Evolutionary conservation across 495 filamentous ascomycete genomes (phyloP).

Genomic region (Tuber umbilicatum): DNA sequence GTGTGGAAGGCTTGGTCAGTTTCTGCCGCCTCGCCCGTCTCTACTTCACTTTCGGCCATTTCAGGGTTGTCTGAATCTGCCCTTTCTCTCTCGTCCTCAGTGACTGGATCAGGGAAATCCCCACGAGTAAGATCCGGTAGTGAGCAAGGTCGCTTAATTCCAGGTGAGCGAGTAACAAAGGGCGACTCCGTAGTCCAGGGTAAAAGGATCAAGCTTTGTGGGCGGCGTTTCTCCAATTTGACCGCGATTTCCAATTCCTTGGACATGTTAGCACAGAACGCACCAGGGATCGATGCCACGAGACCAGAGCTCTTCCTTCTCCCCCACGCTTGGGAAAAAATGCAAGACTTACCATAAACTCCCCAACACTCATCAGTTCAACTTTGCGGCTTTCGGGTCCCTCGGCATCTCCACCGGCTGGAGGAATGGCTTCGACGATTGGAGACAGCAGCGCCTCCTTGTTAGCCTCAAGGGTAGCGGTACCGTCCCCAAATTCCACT

Average conservation of each 20-base stretch:
- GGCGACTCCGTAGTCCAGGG: constrained; percentile 39
- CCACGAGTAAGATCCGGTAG: constrained; percentile 35
- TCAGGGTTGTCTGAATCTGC: constrained; percentile 6
- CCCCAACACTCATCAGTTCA: not conserved
- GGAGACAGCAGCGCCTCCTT: not conserved
- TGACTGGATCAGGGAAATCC: constrained; percentile 36
- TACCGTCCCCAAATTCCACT: not conserved
- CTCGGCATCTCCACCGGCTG: not conserved
- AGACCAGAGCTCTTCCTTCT: not conserved
- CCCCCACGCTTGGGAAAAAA: not conserved
- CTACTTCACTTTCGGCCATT: not conserved
- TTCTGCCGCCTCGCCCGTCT: constrained; percentile 5
- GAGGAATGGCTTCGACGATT: not conserved
- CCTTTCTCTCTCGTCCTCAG: constrained; percentile 7
- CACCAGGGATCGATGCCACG: not conserved
- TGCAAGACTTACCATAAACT: not conserved
- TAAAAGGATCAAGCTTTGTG: constrained; percentile 59
- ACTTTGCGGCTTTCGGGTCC: not conserved
- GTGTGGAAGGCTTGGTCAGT: constrained; percentile 16
- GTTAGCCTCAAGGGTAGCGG: not conserved
- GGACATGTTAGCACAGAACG: constrained; percentile 15
- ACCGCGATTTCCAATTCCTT: constrained; percentile 13
- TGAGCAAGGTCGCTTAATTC: constrained; percentile 24
- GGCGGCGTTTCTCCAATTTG: constrained; percentile 51
- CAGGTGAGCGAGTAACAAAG: constrained; percentile 21